These are phyloP conservation scores for Polygonum aviculare DNA, from an alignment of 148 eudicot species.

Conservation along the genomic window DNA sequence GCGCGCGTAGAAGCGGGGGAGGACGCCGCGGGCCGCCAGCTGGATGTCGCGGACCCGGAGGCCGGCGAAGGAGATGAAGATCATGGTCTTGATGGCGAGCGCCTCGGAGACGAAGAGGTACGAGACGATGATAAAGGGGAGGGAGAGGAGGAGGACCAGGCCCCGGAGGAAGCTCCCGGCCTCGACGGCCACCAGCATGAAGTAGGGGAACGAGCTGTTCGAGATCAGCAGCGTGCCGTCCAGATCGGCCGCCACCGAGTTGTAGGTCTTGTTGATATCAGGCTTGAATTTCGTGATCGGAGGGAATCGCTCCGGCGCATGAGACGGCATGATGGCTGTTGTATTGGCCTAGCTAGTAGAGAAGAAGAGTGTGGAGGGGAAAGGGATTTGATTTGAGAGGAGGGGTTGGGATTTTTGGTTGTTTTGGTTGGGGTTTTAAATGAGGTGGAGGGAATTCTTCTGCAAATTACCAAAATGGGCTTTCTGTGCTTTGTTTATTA, in stretches of 20 bases:
- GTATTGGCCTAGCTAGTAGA: too few species aligned
- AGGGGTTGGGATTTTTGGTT: not conserved
- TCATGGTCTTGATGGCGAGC: slow-evolving; percentile 66
- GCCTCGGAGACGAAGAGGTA: slow-evolving; percentile 81
- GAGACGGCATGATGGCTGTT: not conserved
- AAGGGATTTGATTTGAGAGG: too few species aligned
- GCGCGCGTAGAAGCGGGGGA: slow-evolving; percentile 76
- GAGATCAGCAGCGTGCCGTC: slow-evolving; percentile 80
- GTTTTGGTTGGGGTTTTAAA: not conserved
- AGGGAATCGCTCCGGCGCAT: slow-evolving; percentile 15
- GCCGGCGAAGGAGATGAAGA: slow-evolving; percentile 63
- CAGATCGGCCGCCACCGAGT: slow-evolving; percentile 81
- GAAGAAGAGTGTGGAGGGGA: not conserved
- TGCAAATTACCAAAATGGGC: not conserved
- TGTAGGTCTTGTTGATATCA: slow-evolving; percentile 20
- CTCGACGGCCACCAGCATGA: slow-evolving; percentile 80
- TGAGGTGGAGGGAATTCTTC: not conserved
- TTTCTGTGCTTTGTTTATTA: not conserved
- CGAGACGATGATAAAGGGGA: slow-evolving; percentile 61
- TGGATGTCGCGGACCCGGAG: slow-evolving; percentile 71
- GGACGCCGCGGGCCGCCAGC: slow-evolving; percentile 73
- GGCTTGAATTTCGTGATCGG: slow-evolving; percentile 46
- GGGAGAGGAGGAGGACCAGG: slow-evolving; percentile 51
- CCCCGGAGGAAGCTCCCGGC: slow-evolving; percentile 89
- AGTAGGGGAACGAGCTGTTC: slow-evolving; percentile 80